Evolutionary conservation across 129 eudicot species (phyloP).

Genomic region (Flaveria trinervia): DNA sequence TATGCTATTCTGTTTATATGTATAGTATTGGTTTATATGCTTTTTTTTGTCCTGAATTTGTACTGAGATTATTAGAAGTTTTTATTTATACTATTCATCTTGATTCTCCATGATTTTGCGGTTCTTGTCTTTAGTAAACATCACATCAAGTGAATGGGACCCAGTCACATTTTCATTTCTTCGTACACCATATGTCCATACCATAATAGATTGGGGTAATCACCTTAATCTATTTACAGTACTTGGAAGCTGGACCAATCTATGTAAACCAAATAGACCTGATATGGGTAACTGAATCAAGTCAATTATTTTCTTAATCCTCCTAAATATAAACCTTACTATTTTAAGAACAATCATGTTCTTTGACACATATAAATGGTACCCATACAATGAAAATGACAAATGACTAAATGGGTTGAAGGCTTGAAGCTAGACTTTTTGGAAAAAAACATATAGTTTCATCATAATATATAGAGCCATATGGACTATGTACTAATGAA

Average conservation of each 20-base stretch:
- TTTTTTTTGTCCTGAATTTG: neutral
- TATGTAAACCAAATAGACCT: neutral
- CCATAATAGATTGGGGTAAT: neutral
- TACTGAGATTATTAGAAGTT: slow-evolving; percentile 8
- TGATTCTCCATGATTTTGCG: slow-evolving; percentile 8
- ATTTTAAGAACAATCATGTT: neutral
- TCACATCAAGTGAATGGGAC: slow-evolving; percentile 1
- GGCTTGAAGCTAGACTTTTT: slow-evolving; percentile 21
- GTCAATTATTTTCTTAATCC: neutral
- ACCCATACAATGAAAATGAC: slow-evolving; percentile 3
- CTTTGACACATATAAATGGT: slow-evolving; percentile 18
- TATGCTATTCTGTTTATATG: neutral
- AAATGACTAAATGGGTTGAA: slow-evolving; percentile 13
- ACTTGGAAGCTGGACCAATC: neutral
- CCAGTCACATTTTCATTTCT: slow-evolving; percentile 2
- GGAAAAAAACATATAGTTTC: neutral
- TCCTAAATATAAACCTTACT: neutral
- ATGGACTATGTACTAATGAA: neutral
- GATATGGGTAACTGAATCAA: neutral
- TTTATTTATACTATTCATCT: neutral
- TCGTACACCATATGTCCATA: neutral
- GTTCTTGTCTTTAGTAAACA: neutral
- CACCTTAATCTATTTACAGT: neutral
- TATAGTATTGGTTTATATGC: neutral
- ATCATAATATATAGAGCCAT: neutral